These are phyloP conservation scores for Arxiozyma heterogenica DNA, from an alignment of 1,139 yeast species.

Conservation along the genomic window DNA sequence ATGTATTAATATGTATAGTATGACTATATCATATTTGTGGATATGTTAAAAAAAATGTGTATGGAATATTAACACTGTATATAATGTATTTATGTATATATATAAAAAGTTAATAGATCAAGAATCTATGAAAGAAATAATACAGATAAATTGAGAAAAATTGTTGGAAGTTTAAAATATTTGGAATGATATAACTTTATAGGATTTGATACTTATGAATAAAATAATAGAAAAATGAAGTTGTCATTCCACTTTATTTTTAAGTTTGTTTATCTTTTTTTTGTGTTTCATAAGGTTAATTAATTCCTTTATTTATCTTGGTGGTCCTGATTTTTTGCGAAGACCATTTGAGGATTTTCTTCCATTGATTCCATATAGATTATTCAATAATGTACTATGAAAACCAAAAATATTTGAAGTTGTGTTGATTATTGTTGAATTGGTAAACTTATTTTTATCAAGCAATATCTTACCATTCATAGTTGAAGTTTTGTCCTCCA, in stretches of 20 bases:
- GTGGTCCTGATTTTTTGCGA: not conserved
- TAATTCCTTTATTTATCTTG: not conserved
- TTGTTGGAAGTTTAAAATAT: not conserved
- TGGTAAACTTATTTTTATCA: not conserved
- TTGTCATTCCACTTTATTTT: not conserved
- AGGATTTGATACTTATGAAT: not conserved
- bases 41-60: not conserved
- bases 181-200: no score
- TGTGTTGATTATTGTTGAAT: not conserved
- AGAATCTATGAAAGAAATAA: not conserved
- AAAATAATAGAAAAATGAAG: not conserved
- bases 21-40: not conserved
- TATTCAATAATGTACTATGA: conserved; percentile 5
- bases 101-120: not conserved
- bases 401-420: conserved; percentile 2
- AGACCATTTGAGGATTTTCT: not conserved
- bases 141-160: no score
- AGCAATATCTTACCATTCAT: not conserved
- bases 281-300: not conserved
- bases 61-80: not conserved
- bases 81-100: no score
- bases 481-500: not conserved
- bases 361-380: conserved; percentile 4
- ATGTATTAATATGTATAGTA: no score
- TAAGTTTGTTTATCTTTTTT: not conserved